Percentiles rank a stretch among this genome's conserved stretches.
Evolutionary conservation across 208 protist species (phyloP).

Genomic region (Trypanosoma vivax): DNA sequence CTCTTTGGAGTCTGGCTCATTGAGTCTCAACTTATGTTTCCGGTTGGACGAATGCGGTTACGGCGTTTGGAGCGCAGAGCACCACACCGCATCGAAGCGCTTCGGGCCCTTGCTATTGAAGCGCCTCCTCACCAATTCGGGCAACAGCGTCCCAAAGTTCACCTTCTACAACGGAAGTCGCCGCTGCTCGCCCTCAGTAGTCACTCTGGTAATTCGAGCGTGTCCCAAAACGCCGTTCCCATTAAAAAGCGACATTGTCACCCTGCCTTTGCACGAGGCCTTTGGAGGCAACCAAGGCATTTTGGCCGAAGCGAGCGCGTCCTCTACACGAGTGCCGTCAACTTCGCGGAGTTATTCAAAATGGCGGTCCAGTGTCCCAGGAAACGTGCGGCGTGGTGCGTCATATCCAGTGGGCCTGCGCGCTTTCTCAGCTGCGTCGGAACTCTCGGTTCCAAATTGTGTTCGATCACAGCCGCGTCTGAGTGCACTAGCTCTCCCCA

Average conservation of each 20-base stretch:
- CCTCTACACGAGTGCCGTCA: background rate
- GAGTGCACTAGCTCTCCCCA: constrained; percentile 2
- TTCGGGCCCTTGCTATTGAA: background rate
- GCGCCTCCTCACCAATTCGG: background rate
- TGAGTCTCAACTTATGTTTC: background rate
- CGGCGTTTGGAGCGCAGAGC: background rate
- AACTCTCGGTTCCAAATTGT: constrained; percentile 2
- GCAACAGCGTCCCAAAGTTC: background rate
- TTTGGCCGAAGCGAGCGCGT: background rate
- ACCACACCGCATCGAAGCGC: constrained; percentile 1
- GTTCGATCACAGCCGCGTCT: constrained; percentile 1
- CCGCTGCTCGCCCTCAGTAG: background rate
- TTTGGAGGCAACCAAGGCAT: background rate
- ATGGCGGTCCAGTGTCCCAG: background rate
- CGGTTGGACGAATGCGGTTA: background rate
- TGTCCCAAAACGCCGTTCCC: background rate
- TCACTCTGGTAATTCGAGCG: background rate
- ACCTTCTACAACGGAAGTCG: constrained; percentile 1
- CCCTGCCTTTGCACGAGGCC: background rate
- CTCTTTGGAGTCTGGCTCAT: background rate
- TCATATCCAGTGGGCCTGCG: background rate
- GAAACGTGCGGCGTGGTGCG: background rate
- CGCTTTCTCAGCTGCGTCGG: constrained; percentile 6
- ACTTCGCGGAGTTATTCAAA: background rate
- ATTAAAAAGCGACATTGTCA: background rate